Conservation (phyloP, 1,284 basidiomycete genomes). For the Ustanciosporium gigantosporum region DNA sequence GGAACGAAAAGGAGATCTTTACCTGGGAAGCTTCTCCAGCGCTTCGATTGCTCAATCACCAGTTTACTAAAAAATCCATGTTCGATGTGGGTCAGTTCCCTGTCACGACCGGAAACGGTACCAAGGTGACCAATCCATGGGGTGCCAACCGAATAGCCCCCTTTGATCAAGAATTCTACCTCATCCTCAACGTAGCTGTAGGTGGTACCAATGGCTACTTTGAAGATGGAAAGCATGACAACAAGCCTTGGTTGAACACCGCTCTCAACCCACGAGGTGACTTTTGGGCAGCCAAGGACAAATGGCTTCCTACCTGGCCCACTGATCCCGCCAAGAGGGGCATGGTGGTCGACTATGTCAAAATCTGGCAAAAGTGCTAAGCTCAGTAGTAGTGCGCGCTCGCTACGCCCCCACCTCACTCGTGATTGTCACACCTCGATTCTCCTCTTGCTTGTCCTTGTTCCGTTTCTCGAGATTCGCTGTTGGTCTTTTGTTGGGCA, state of each 20-base stretch:
- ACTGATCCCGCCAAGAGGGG: constrained; percentile 64
- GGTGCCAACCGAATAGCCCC: constrained; percentile 69
- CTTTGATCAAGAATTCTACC: constrained; percentile 83
- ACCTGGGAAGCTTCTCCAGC: constrained; percentile 71
- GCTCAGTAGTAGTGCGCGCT: too few relatives aligned
- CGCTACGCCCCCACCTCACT: too few relatives aligned
- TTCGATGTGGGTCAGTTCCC: constrained; percentile 79
- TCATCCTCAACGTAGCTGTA: constrained; percentile 77
- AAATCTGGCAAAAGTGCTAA: constrained; percentile 68
- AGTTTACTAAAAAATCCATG: constrained; percentile 69
- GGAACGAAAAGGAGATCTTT: constrained; percentile 76
- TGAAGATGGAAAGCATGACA: constrained; percentile 66
- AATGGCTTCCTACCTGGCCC: constrained; percentile 41
- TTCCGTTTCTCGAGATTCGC: constrained; percentile 1
- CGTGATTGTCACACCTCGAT: too few relatives aligned
- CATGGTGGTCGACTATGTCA: constrained; percentile 74
- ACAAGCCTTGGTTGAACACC: constrained; percentile 76
- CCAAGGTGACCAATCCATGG: constrained; percentile 67
- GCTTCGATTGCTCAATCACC: constrained; percentile 70
- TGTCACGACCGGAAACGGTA: constrained; percentile 71
- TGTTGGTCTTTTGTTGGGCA: too few relatives aligned
- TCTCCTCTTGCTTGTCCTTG: constrained; percentile 6
- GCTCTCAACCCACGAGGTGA: constrained; percentile 71
- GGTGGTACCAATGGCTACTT: constrained; percentile 88
- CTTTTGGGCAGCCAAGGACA: constrained; percentile 67